Conservation (phyloP, 257 asterid genomes). For the Haberlea rhodopensis region DNA sequence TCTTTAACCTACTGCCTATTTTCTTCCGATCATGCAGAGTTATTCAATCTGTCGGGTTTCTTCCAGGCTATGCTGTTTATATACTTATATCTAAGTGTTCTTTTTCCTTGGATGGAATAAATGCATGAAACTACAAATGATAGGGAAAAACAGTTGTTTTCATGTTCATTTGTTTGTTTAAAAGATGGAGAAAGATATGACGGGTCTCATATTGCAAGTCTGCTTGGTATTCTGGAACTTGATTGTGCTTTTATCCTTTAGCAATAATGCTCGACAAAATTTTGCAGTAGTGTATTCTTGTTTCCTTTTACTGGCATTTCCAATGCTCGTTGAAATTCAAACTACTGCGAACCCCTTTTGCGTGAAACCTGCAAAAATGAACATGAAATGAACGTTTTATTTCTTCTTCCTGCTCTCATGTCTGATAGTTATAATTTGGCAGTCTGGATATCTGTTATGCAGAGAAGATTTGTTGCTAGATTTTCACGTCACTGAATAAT, state of each 20-base stretch:
- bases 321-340: not conserved
- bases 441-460: not conserved
- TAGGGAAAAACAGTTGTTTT: too few relatives aligned
- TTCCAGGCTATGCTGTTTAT: too few relatives aligned
- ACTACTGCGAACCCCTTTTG: not conserved
- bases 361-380: not conserved
- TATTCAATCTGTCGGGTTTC: too few relatives aligned
- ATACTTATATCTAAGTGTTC: too few relatives aligned
- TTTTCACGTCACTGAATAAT: constrained; percentile 6
- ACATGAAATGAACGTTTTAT: not conserved
- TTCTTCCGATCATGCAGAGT: too few relatives aligned
- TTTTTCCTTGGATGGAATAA: too few relatives aligned
- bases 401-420: not conserved
- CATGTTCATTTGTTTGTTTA: not conserved
- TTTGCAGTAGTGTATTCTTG: not conserved
- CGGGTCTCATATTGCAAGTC: not conserved
- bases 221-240: not conserved
- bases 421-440: constrained; percentile 13
- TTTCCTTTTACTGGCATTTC: not conserved
- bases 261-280: too few relatives aligned
- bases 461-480: not conserved
- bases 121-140: not conserved
- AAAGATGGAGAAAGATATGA: not conserved
- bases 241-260: not conserved
- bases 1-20: too few relatives aligned